Evolutionary conservation across 805 yeast species (phyloP).

Genomic region (Hemisphaericaspora nanyangensis): DNA sequence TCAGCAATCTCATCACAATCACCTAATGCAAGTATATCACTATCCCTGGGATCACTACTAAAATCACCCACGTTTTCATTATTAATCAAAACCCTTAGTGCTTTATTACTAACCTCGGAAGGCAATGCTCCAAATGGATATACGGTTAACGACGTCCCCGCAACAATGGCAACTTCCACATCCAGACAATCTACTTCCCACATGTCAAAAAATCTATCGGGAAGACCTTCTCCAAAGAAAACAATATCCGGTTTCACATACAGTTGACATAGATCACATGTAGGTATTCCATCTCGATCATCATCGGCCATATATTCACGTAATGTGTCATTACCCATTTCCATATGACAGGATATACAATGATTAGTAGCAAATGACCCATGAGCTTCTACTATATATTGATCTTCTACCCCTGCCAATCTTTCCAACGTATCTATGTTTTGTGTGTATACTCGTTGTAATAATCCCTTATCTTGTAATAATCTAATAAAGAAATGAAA

Average conservation of each 20-base stretch:
- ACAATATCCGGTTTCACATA: slow-evolving; percentile 91
- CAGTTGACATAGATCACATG: slow-evolving; percentile 66
- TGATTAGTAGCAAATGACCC: slow-evolving; percentile 87
- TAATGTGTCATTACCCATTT: slow-evolving; percentile 46
- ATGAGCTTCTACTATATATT: slow-evolving; percentile 82
- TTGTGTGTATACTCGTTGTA: slow-evolving; percentile 81
- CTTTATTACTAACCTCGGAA: slow-evolving; percentile 43
- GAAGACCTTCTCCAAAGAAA: slow-evolving; percentile 89
- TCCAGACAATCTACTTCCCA: slow-evolving; percentile 58
- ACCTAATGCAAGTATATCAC: slow-evolving; percentile 59
- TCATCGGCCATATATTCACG: slow-evolving; percentile 32
- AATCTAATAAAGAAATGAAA: slow-evolving; percentile 73
- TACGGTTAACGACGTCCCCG: slow-evolving; percentile 89
- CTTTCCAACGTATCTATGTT: slow-evolving; percentile 91
- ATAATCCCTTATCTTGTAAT: slow-evolving; percentile 57
- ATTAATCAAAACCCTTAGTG: slow-evolving; percentile 66
- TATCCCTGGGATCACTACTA: slow-evolving; percentile 39
- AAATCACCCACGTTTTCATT: slow-evolving; percentile 78
- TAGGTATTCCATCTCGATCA: slow-evolving; percentile 41
- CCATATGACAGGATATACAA: slow-evolving; percentile 70
- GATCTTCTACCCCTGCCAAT: slow-evolving; percentile 68
- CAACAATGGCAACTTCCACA: slow-evolving; percentile 74
- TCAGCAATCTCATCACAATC: slow-evolving; percentile 67
- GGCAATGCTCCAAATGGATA: slow-evolving; percentile 89
- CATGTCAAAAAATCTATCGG: slow-evolving; percentile 58